Base-by-base conservation (phyloP, 768 basidiomycete genomes). In the Mycena rebaudengoi region DNA sequence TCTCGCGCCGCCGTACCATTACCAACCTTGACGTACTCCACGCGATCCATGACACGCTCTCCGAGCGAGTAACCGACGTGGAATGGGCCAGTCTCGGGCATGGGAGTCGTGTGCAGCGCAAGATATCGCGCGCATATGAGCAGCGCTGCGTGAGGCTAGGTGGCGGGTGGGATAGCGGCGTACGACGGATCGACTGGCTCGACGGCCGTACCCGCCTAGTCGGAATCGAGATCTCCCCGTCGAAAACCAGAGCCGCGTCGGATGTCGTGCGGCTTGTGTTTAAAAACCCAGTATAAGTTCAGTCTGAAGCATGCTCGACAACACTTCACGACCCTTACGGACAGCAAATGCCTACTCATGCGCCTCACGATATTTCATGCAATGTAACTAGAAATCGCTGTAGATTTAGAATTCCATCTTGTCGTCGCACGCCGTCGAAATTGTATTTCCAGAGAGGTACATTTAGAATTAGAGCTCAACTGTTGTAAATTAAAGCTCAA, bases 131-230 rank as follows among this genome's bases (percentile, higher is more conserved):
- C 26, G 88, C 88, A 32, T 91, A 90, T 68, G 86, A 90, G 72
- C 81, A 82, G 64, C 78, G 90, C 30, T 91, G 90, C 62, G 76
- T 79, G 57, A 81, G 79, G 66, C 81, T 85, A 73, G 88, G 88
- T 26, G 88, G 85, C 2, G 88, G 87, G 13, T 89, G 88, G 88
- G 87, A 89, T 26, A 81, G 82, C 20, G 90, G 90, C n/a, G 86
- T 91, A 28, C 82, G 88, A 45, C 77, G 90, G 50, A 73, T 91
- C 14, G 90, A 91, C 75, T 90, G 86, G 83, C 78, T 91, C 44
- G 86, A 86, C 20, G 81, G 83, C 30, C 89, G 87, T 70, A 88
- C 86, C 30, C 76, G 79, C 45, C 71, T 91, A 35, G 78, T 87
- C 30, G 90, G 90, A 25, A 80, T 91, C 63, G 88, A 89, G 69